These are phyloP conservation scores for Jatropha curcas DNA, from an alignment of 345 rosid genomes.

Conservation along the genomic window DNA sequence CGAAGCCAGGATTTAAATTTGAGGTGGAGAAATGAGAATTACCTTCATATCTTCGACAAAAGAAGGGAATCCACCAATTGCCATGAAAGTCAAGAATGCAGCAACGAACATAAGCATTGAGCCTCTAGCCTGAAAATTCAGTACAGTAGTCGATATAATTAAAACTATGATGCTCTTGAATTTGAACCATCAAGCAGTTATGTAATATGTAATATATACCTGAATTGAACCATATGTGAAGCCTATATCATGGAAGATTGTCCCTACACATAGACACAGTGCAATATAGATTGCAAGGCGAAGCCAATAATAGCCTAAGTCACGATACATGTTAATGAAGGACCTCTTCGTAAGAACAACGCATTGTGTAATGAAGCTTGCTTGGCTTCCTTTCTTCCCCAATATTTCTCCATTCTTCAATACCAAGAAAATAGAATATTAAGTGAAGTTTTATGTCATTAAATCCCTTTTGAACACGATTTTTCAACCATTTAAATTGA, in stretches of 20 bases:
- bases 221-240: constrained; percentile 51
- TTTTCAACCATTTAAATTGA: background rate
- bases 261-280: constrained; percentile 51
- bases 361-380: constrained; percentile 42
- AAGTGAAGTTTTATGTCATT: too few species aligned
- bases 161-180: background rate
- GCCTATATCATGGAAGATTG: constrained; percentile 42
- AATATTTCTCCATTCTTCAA: constrained; percentile 25
- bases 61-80: constrained; percentile 59
- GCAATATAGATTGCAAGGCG: constrained; percentile 54
- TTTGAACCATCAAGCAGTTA: too few species aligned
- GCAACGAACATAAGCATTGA: constrained; percentile 49
- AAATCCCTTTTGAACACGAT: background rate
- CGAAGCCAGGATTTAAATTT: too few species aligned
- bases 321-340: constrained; percentile 61
- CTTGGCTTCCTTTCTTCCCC: constrained; percentile 40
- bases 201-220: constrained; percentile 27
- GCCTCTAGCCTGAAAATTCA: constrained; percentile 43
- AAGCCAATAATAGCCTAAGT: constrained; percentile 67
- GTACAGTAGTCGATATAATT: too few species aligned
- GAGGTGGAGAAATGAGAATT: too few species aligned
- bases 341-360: constrained; percentile 45
- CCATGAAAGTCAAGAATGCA: constrained; percentile 52
- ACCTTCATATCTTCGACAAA: constrained; percentile 53
- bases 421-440: background rate